A percentile compares a stretch with the other conserved stretches of the same genome.
Evolutionary conservation across 2,329 filamentous ascomycete species (phyloP).

Genomic region (Aspergillus nomiae): DNA sequence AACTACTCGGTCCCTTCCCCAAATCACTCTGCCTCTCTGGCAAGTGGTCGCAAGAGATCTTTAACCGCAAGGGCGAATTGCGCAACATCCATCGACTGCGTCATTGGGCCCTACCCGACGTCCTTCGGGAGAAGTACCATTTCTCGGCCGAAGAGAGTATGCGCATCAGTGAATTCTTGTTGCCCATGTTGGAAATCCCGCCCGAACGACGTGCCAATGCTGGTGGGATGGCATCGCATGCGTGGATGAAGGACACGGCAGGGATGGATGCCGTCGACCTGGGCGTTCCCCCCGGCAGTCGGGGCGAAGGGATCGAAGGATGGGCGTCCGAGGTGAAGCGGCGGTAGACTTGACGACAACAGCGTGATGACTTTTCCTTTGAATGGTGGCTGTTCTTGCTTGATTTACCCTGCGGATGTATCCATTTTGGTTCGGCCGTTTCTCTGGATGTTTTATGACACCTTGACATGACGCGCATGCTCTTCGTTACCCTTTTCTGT

Average conservation of each 20-base stretch:
- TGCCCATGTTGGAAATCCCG: constrained; percentile 86
- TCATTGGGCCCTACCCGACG: constrained; percentile 93
- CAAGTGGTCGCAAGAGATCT: constrained; percentile 98
- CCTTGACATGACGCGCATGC: constrained; percentile 26
- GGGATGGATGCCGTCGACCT: constrained; percentile 84
- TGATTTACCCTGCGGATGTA: constrained; percentile 26
- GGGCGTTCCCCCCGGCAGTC: constrained; percentile 74
- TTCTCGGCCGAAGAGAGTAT: constrained; percentile 81
- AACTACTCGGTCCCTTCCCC: constrained; percentile 89
- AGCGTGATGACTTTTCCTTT: constrained; percentile 18
- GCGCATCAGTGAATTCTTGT: constrained; percentile 77
- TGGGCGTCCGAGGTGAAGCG: constrained; percentile 90
- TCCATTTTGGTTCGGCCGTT: constrained; percentile 31
- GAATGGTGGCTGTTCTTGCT: constrained; percentile 31
- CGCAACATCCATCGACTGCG: constrained; percentile 95
- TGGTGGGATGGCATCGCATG: constrained; percentile 87
- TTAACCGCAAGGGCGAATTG: constrained; percentile 94
- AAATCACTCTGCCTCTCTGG: constrained; percentile 88
- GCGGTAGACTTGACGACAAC: constrained; percentile 51
- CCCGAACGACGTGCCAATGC: constrained; percentile 92
- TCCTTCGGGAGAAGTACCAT: constrained; percentile 95
- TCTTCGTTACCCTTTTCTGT: constrained; percentile 12
- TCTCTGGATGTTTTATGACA: constrained; percentile 31
- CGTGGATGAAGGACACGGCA: constrained; percentile 79
- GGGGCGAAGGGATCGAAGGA: constrained; percentile 89